Evolutionary conservation across 805 yeast species (phyloP), one percentile per base, ranked within the genome.

Genomic region (Saturnispora besseyi): DNA sequence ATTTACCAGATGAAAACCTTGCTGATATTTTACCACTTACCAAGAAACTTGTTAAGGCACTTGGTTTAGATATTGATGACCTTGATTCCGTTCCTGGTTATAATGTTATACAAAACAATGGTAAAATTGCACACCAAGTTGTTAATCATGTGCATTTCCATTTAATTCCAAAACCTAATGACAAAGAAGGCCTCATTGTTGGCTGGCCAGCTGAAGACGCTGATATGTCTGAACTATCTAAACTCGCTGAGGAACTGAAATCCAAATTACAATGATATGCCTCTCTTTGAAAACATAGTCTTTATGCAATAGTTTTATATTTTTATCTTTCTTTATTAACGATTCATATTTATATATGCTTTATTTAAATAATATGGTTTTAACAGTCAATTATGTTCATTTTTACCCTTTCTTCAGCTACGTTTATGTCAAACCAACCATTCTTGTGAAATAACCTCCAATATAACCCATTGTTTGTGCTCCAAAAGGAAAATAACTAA

Each of bases 71-170:
- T 55, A 69, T 71, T 43, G 84, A 82, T 52, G 78, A 85, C 36
- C 75, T 78, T 13, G 74, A 75, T 5, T 87, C 88, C 18, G 41
- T 47, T 33, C 74, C 69, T 45, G 95, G 96, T 42, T 91, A 91
- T 75, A 91, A 91, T 63, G 65, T 91, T 21, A 72, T 91, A 57
- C 98, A 90, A 68, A 93, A 91, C 74, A 93, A 91, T 59, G 98
- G 98, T 45, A 71, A 87, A 63, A 82, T 90, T 62, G 99, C 98
- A 11, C 98, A 93, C 64, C 99, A 91, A 71, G 84, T 77, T 50
- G 98, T 93, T 51, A 93, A 86, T 58, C 99, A 91, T 65, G 97
- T 93, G 51, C 99, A 91, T 66, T 86, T 93, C 77, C 99, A 91
- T 66, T 79, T 91, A 66, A 91, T 91, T 63, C 99, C 99, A 46